Evolutionary conservation across 768 basidiomycete genomes (phyloP).

Genomic region (Xerocomellus intermedius): DNA sequence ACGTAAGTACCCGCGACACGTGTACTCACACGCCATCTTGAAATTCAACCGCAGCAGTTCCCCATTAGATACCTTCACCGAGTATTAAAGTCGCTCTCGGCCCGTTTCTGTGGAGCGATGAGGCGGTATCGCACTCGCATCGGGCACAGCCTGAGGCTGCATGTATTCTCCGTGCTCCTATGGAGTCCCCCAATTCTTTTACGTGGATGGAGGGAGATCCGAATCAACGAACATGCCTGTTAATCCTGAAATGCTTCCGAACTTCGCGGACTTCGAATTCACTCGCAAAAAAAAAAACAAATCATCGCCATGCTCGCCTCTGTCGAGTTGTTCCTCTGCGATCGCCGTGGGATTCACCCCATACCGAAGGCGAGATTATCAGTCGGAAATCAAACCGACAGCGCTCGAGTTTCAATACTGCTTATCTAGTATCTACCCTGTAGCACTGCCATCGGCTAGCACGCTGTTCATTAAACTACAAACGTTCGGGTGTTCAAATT

Average conservation of each 20-base stretch:
- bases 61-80: constrained; percentile 14
- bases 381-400: constrained; percentile 4
- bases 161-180: constrained; percentile 5
- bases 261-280: constrained; percentile 27
- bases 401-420: constrained; percentile 5
- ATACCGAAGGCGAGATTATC: constrained; percentile 13
- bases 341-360: constrained; percentile 13
- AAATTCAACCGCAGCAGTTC: constrained; percentile 28
- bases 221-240: not conserved
- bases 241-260: constrained; percentile 23
- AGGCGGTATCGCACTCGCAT: constrained; percentile 3
- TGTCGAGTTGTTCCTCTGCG: not conserved
- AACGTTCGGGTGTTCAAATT: not conserved
- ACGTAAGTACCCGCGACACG: constrained; percentile 26
- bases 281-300: not conserved
- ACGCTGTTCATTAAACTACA: constrained; percentile 3
- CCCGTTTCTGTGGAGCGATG: constrained; percentile 16
- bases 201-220: constrained; percentile 14
- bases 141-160: not conserved
- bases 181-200: constrained; percentile 11
- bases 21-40: constrained; percentile 34
- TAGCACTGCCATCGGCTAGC: constrained; percentile 18
- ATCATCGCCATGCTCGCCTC: not conserved
- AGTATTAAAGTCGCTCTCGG: constrained; percentile 5
- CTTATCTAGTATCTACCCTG: not conserved